Evolutionary conservation across 202 grass and related monocot genomes (phyloP).

Genomic region (Panicum virgatum): DNA sequence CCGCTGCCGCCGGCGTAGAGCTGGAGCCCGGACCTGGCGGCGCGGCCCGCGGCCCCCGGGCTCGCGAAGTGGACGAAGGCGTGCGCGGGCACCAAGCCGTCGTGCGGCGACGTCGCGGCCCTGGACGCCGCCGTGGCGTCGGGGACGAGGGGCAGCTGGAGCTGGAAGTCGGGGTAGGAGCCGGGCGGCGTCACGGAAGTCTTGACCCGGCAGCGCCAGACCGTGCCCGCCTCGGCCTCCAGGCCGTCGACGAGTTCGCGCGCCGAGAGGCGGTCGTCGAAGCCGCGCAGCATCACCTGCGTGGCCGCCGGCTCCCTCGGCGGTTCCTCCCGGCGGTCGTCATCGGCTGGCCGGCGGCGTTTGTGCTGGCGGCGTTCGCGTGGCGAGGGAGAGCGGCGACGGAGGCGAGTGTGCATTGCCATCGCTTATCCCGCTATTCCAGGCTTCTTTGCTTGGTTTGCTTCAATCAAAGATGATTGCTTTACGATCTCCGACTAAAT

Average conservation of each 20-base stretch:
- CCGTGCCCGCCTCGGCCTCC: constrained; percentile 56
- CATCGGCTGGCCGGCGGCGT: neutral
- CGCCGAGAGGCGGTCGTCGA: constrained; percentile 48
- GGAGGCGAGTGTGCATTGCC: neutral
- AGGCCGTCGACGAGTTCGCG: constrained; percentile 44
- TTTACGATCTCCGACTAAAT: too few species aligned
- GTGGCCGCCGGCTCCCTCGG: constrained; percentile 2
- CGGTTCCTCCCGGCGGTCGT: too few species aligned
- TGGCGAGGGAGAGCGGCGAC: neutral
- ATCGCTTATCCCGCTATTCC: too few species aligned
- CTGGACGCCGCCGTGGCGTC: too few species aligned
- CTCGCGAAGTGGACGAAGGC: constrained; percentile 83
- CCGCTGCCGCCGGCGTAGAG: neutral
- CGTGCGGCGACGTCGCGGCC: neutral
- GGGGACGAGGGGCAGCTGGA: neutral
- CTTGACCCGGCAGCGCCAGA: constrained; percentile 93
- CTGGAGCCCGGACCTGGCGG: constrained; percentile 15
- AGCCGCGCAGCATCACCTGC: constrained; percentile 60
- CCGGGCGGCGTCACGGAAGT: constrained; percentile 67
- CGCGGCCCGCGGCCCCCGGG: constrained; percentile 38
- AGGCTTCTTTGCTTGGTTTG: too few species aligned
- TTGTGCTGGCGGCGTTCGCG: neutral
- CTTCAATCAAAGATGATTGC: too few species aligned
- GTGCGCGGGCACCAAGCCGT: constrained; percentile 50
- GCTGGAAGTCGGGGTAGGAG: constrained; percentile 57